phyloP scores from a whole-genome alignment of 2,329 filamentous ascomycete genomes.

The Myrmaecium sp. region DNA sequence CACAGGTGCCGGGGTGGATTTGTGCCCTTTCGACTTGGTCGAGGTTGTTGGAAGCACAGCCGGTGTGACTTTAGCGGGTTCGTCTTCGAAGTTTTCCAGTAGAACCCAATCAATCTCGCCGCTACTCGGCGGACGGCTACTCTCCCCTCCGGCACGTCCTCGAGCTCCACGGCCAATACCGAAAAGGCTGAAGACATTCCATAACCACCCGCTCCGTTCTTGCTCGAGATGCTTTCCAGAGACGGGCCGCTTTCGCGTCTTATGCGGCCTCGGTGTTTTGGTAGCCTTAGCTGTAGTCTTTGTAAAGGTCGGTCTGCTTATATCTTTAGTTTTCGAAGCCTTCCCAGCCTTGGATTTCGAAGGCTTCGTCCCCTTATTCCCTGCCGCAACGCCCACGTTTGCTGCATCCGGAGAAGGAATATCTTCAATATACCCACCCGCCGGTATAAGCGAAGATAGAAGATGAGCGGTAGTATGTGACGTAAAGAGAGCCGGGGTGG shows the following conservation, averaged over 20 bases:
- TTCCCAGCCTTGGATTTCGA: conserved; percentile 10
- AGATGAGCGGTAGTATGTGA: conserved; percentile 88
- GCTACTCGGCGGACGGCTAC: conserved; percentile 51
- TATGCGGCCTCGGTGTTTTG: conserved; percentile 9
- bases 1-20: conserved; percentile 7
- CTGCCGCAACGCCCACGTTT: conserved; percentile 6
- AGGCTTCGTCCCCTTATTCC: conserved; percentile 6
- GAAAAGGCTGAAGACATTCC: conserved; percentile 26
- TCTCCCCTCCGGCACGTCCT: conserved; percentile 25
- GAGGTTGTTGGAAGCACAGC: conserved; percentile 1
- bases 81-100: conserved; percentile 46
- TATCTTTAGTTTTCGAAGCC: conserved; percentile 5
- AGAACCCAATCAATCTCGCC: conserved; percentile 59
- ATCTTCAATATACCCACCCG: conserved; percentile 42
- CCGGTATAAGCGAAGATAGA: conserved; percentile 70
- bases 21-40: conserved; percentile 4
- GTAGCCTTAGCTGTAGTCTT: conserved; percentile 12
- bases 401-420: conserved; percentile 40
- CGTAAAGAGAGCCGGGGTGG: conserved; percentile 88
- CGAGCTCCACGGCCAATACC: conserved; percentile 19
- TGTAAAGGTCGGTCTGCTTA: conserved; percentile 11
- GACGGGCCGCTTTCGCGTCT: conserved; percentile 1
- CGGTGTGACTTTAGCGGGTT: conserved; percentile 14
- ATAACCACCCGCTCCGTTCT: conserved; percentile 27
- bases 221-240: conserved; percentile 6